Base-by-base conservation (phyloP, 2,329 filamentous ascomycete genomes). In the Exophiala sp. region DNA sequence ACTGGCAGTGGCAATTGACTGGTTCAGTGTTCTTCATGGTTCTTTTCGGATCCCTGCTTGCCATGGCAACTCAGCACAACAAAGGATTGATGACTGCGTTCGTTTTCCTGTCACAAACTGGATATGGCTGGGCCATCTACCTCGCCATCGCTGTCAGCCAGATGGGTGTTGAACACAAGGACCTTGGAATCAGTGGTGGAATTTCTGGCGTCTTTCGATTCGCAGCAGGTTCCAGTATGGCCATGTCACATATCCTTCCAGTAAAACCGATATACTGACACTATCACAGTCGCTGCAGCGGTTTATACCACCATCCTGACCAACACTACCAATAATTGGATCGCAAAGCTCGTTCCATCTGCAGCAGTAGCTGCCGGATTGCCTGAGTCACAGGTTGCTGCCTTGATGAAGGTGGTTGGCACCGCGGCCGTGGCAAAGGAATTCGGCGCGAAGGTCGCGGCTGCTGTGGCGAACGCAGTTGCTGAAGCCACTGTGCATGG, bases 81-180 rank as follows among this genome's bases (percentile, higher is more conserved):
- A 75, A 75, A 62, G 74, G 70, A 4, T 68, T 73, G 55, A 74
- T 75, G 63, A 73, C 77, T 44, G 75, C 74, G 0, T 76, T 78
- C 48, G 67, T 75, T 10, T 78, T 78, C 62, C 65, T 78, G 12
- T 69, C 69, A 4, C 67, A 75, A 60, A 65, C 68, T 10, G 75
- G 71, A 3, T 79, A 75, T 58, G 75, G 75, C 5, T 78, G 73
- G 71, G 75, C 71, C 2, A 68, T 75, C 51, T 77, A 77, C 50
- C 63, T 78, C 16, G 72, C 70, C 14, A 78, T 80, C 58, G 73
- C 76, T 1, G 72, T 75, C 55, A 75, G 72, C 5, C 76, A 78
- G 61, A 72, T 78, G 53, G 76, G 75, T n/a, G 75, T 76, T 2
- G 70, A 75, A 21, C 77, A 79, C 55, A 69, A 72, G 14, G 74